phyloP scores from a whole-genome alignment of 192 early-diverging fungal species.

The Coemansia furcata region DNA sequence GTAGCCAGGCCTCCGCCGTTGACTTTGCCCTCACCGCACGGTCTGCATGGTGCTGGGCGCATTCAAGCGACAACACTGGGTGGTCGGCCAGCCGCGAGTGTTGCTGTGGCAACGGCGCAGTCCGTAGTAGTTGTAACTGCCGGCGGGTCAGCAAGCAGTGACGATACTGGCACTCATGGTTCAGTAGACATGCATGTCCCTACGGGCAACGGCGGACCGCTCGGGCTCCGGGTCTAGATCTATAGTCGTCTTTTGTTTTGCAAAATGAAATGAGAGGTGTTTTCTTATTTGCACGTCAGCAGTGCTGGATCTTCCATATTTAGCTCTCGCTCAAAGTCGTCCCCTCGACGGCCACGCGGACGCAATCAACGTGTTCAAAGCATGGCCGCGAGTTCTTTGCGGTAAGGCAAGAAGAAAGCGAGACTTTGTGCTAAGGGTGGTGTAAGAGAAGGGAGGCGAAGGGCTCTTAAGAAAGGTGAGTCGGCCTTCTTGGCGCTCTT shows the following conservation, averaged over 20 bases:
- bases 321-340: neutral
- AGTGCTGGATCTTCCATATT: no score
- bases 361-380: neutral
- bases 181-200: constrained; percentile 41
- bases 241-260: neutral
- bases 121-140: neutral
- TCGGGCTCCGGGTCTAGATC: constrained; percentile 31
- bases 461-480: neutral
- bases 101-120: neutral
- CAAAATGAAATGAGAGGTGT: neutral
- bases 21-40: neutral
- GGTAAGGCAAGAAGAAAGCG: neutral
- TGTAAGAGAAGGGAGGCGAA: neutral
- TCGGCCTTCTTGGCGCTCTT: neutral
- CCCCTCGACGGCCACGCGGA: neutral
- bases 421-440: constrained; percentile 1
- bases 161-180: constrained; percentile 5
- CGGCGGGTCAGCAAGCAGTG: constrained; percentile 5
- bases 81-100: neutral
- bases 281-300: neutral
- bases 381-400: neutral
- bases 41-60: neutral
- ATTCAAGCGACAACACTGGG: neutral
- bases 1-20: constrained; percentile 5
- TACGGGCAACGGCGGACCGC: constrained; percentile 27